A percentile compares a stretch with the other conserved stretches of the same genome.
These are phyloP conservation scores for Aspergillus sp. DNA, from an alignment of 2,329 filamentous ascomycete species.

Conservation along the genomic window DNA sequence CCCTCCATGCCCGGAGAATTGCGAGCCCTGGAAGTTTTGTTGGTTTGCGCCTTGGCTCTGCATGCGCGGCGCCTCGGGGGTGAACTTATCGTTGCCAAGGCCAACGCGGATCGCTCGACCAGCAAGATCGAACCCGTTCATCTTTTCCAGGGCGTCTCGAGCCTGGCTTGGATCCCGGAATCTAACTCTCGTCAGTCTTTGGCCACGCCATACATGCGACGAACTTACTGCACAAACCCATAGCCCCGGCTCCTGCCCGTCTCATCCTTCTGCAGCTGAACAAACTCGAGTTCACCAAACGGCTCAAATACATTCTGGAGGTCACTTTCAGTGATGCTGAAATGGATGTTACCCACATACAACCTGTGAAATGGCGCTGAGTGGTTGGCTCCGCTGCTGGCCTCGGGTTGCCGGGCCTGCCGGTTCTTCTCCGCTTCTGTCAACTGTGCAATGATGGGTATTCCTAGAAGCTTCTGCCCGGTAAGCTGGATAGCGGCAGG, in stretches of 20 bases:
- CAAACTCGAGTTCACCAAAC: conserved; percentile 94
- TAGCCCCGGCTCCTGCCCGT: conserved; percentile 84
- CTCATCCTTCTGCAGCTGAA: conserved; percentile 95
- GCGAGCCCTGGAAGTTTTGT: conserved; percentile 73
- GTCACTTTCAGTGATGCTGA: conserved; percentile 95
- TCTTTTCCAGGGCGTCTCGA: conserved; percentile 91
- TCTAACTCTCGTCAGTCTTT: conserved; percentile 45
- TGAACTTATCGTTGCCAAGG: conserved; percentile 99
- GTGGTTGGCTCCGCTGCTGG: conserved; percentile 59
- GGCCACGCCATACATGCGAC: background rate
- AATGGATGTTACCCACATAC: conserved; percentile 98
- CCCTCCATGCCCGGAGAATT: conserved; percentile 82
- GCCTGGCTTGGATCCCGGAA: conserved; percentile 86
- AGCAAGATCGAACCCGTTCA: conserved; percentile 98
- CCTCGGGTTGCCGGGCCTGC: conserved; percentile 74
- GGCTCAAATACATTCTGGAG: conserved; percentile 94
- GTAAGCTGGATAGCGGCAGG: conserved; percentile 91
- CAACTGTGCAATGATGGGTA: conserved; percentile 95
- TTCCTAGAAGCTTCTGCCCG: conserved; percentile 95
- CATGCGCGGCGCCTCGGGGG: conserved; percentile 89
- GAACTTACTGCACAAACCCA: conserved; percentile 91
- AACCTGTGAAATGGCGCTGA: conserved; percentile 93
- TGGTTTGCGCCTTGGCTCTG: conserved; percentile 61
- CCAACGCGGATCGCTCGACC: conserved; percentile 96
- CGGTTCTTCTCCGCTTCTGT: conserved; percentile 99